A percentile compares a stretch with the other conserved stretches of the same genome.
Conservation (phyloP, 257 asterid genomes). For the Gentiana macrophylla region DNA sequence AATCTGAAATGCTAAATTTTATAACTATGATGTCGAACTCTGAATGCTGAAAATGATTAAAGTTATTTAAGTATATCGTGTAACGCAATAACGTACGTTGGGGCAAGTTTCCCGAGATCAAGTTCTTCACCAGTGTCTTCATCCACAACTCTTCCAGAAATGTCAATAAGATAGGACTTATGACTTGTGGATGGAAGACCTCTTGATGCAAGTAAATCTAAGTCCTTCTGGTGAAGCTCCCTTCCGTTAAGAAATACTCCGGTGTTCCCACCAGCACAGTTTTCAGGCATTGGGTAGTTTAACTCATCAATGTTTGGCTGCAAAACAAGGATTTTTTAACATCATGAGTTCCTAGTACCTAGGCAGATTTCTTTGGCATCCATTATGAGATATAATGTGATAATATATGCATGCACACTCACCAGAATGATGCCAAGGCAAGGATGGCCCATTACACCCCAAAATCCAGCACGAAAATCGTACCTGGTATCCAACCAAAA, state of each 20-base stretch:
- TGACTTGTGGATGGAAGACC: conserved; percentile 63
- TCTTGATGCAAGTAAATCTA: conserved; percentile 66
- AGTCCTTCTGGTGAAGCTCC: conserved; percentile 77
- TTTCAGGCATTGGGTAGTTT: conserved; percentile 50
- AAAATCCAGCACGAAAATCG: conserved; percentile 80
- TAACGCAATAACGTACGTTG: conserved; percentile 53
- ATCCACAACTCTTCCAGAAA: conserved; percentile 71
- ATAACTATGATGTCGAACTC: no score
- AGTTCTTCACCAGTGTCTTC: conserved; percentile 80
- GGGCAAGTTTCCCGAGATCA: conserved; percentile 94
- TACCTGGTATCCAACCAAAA: conserved; percentile 44
- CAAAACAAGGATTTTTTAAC: conserved; percentile 14
- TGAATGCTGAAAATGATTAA: no score
- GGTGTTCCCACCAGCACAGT: conserved; percentile 83
- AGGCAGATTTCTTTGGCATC: not conserved
- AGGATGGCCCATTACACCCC: conserved; percentile 96
- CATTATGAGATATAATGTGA: not conserved
- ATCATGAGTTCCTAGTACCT: not conserved
- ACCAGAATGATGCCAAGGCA: conserved; percentile 86
- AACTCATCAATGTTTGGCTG: conserved; percentile 95
- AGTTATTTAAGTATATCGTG: not conserved
- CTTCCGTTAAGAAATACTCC: conserved; percentile 76
- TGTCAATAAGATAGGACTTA: conserved; percentile 59
- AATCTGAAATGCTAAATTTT: no score
- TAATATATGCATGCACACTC: conserved; percentile 14